phyloP scores from a whole-genome alignment of 768 basidiomycete genomes.

The Tulasnella calospora region DNA sequence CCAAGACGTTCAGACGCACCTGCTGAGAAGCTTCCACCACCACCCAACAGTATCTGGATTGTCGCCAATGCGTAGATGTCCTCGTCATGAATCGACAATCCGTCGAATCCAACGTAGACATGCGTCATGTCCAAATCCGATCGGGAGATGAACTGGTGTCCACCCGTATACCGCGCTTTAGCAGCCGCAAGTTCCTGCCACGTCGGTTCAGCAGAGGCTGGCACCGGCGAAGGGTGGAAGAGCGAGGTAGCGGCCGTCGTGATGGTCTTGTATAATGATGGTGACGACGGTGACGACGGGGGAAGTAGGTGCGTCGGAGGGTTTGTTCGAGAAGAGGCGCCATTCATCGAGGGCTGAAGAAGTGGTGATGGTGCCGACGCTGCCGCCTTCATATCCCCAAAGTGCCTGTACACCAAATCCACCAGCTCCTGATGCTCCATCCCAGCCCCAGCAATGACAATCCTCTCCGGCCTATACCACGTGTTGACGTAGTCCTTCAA shows the following conservation, averaged over 20 bases:
- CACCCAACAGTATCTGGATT: slow-evolving; percentile 91
- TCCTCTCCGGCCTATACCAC: slow-evolving; percentile 91
- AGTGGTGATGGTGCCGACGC: slow-evolving; percentile 30
- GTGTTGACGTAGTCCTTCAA: slow-evolving; percentile 62
- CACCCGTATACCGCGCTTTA: slow-evolving; percentile 67
- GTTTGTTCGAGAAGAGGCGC: slow-evolving; percentile 36
- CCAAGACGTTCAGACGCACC: slow-evolving; percentile 41
- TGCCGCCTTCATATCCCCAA: slow-evolving; percentile 56
- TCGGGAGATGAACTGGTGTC: slow-evolving; percentile 64
- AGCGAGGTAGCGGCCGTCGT: slow-evolving; percentile 34
- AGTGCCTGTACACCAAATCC: slow-evolving; percentile 76
- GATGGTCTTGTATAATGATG: slow-evolving; percentile 42
- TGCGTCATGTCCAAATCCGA: slow-evolving; percentile 75
- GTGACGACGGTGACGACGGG: slow-evolving; percentile 43
- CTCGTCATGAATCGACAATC: slow-evolving; percentile 81
- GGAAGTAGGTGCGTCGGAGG: slow-evolving; percentile 54
- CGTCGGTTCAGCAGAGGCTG: slow-evolving; percentile 24
- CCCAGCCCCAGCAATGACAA: slow-evolving; percentile 93
- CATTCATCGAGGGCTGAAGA: slow-evolving; percentile 9
- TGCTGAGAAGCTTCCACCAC: slow-evolving; percentile 94
- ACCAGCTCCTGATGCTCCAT: slow-evolving; percentile 87
- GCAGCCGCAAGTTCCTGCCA: slow-evolving; percentile 36
- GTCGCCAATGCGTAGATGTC: slow-evolving; percentile 92
- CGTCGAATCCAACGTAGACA: slow-evolving; percentile 88
- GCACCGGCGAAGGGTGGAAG: slow-evolving; percentile 23